Evolutionary conservation across 345 rosid genomes (phyloP).

Genomic region (Cardiospermum halicacabum): DNA sequence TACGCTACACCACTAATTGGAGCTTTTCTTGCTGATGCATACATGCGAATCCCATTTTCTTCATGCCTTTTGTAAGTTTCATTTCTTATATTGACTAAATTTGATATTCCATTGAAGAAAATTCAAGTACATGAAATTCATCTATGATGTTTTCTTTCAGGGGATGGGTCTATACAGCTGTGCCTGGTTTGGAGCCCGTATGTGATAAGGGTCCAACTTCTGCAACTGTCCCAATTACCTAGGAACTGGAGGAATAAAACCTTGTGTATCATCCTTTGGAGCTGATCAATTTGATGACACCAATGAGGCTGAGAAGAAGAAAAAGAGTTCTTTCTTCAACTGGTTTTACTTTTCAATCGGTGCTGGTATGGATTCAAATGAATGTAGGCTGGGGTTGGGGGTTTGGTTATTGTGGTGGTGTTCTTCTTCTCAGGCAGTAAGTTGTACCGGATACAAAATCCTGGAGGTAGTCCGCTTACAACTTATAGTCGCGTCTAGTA

Average conservation of each 20-base stretch:
- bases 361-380: constrained; percentile 51
- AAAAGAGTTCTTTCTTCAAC: constrained; percentile 69
- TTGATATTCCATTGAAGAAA: constrained; percentile 1
- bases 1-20: constrained; percentile 81
- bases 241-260: constrained; percentile 56
- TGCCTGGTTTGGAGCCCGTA: constrained; percentile 64
- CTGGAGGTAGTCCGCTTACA: constrained; percentile 92
- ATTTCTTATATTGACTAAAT: not conserved
- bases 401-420: constrained; percentile 54
- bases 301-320: constrained; percentile 53
- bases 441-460: constrained; percentile 65
- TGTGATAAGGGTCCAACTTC: constrained; percentile 46
- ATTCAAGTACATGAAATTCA: not conserved
- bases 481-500: constrained; percentile 74
- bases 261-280: constrained; percentile 56
- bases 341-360: constrained; percentile 52
- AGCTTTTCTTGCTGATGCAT: constrained; percentile 93
- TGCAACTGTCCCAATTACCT: constrained; percentile 44
- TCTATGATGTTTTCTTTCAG: constrained; percentile 25
- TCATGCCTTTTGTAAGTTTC: constrained; percentile 64
- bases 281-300: constrained; percentile 59
- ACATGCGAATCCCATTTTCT: constrained; percentile 71
- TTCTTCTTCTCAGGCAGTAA: constrained; percentile 77
- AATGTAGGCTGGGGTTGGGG: constrained; percentile 56
- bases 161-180: constrained; percentile 88